A percentile compares a stretch with the other conserved stretches of the same genome.
Evolutionary conservation across 495 filamentous ascomycete genomes (phyloP).

Genomic region (Aspergillus nidulans): DNA sequence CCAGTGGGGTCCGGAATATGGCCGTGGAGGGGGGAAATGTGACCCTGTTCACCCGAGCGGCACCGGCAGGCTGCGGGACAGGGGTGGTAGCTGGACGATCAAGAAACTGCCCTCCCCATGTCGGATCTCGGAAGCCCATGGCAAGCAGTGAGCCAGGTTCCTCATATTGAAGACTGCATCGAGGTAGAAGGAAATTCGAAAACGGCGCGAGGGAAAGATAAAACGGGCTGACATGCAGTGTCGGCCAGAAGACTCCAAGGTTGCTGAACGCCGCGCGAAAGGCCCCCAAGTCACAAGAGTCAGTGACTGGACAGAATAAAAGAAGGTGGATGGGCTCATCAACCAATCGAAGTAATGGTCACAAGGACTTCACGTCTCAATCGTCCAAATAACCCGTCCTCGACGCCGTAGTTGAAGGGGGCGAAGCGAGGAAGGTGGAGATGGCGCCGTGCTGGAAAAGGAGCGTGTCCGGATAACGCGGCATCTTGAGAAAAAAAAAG

Average conservation of each 20-base stretch:
- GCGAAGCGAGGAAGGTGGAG: constrained; percentile 1
- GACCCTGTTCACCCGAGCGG: neutral
- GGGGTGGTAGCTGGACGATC: neutral
- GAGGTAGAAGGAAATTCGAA: no score
- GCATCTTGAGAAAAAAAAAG: constrained; percentile 9
- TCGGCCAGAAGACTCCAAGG: neutral
- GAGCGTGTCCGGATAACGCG: constrained; percentile 11
- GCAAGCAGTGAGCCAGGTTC: neutral
- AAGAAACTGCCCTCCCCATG: neutral
- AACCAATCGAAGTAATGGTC: constrained; percentile 7
- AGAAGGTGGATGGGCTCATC: neutral
- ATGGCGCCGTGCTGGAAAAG: constrained; percentile 7
- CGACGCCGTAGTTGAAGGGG: constrained; percentile 12
- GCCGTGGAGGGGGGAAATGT: neutral
- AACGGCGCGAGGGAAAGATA: no score
- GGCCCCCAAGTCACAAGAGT: neutral
- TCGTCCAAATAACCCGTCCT: constrained; percentile 10
- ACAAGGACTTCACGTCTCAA: constrained; percentile 3
- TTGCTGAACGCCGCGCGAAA: no score
- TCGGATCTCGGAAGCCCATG: no score
- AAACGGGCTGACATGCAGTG: no score
- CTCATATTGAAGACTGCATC: neutral
- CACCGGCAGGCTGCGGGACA: neutral
- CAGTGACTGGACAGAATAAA: neutral
- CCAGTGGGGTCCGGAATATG: neutral